Evolutionary conservation across 306 rosid genomes (phyloP).

Genomic region (Arachis stenosperma): DNA sequence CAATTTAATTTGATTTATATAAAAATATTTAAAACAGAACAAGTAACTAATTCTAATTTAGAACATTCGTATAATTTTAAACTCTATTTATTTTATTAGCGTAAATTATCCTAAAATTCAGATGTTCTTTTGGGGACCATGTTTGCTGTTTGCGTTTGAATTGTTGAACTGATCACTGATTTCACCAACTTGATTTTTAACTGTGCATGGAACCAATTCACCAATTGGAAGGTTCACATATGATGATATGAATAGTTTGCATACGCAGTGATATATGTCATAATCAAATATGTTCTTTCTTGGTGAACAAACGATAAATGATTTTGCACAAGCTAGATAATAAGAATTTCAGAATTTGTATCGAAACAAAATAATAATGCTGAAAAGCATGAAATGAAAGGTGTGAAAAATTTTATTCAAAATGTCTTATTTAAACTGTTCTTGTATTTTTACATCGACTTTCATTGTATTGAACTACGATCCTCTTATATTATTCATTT

Average conservation of each 20-base stretch:
- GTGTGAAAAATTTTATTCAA: not conserved
- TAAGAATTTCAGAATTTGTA: not conserved
- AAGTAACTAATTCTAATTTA: no score
- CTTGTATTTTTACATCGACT: not conserved
- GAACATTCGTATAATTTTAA: no score
- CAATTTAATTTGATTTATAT: no score
- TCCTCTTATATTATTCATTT: no score
- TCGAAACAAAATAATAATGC: not conserved
- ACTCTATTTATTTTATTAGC: no score
- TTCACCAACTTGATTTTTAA: not conserved
- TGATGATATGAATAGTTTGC: no score
- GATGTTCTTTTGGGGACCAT: conserved; percentile 14
- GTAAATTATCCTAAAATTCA: not conserved
- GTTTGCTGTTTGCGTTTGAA: conserved; percentile 25
- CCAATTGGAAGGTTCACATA: not conserved
- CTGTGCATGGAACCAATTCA: conserved; percentile 19
- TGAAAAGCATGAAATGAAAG: not conserved
- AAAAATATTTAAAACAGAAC: no score
- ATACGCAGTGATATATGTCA: no score
- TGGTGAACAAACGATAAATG: not conserved
- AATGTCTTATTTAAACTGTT: not conserved
- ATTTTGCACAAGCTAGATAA: not conserved
- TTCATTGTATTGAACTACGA: not conserved
- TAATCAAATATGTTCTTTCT: no score
- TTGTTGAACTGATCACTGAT: conserved; percentile 44